Base-by-base conservation (phyloP, 306 rosid genomes). In the Bauhinia variegata region DNA sequence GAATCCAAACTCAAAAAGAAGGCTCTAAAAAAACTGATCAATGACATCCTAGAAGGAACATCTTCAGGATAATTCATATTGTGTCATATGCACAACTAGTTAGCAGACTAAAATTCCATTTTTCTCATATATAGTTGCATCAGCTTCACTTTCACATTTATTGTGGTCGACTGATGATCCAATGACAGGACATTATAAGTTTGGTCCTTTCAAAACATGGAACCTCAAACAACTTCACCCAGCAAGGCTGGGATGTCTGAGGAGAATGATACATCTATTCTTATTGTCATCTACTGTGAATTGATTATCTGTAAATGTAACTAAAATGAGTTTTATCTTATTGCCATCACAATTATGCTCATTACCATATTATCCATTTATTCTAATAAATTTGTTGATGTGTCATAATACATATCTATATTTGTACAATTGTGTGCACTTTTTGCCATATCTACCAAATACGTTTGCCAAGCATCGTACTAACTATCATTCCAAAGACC, bases 61-160 rank as follows among this genome's bases (percentile, higher is more conserved):
- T 6, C n/a, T n/a, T n/a, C n/a, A n/a, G n/a, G n/a, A n/a, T n/a
- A n/a, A 55, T 38, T 9, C 60, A 58, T 50, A 49, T 11, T 18
- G 46, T 49, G 11, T 10, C 42, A 30, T 11, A 56, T 36, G 77
- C 44, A 53, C 52, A 71, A 13, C 61, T 8, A 23, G 30, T 50
- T 43, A 42, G 42, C 41, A 53, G 34, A 11, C 19, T 23, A 52
- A 23, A 17, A 59, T 56, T 63, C 44, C 49, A 56, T 63, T 72
- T n/a, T n/a, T n/a, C n/a, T n/a, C n/a, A n/a, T 46, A 65, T 65
- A 64, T 17, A 32, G 52, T 23, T 19, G 32, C 52, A 50, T 43
- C 39, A 10, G 31, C 64, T 30, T 60, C 55, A 50, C 28, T 75
- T 75, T 51, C 63, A 75, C 54, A 67, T 44, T 36, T 37, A 46